These are phyloP conservation scores for Penicillium atrosanguineum DNA, from an alignment of 495 filamentous ascomycete genomes.

Conservation along the genomic window DNA sequence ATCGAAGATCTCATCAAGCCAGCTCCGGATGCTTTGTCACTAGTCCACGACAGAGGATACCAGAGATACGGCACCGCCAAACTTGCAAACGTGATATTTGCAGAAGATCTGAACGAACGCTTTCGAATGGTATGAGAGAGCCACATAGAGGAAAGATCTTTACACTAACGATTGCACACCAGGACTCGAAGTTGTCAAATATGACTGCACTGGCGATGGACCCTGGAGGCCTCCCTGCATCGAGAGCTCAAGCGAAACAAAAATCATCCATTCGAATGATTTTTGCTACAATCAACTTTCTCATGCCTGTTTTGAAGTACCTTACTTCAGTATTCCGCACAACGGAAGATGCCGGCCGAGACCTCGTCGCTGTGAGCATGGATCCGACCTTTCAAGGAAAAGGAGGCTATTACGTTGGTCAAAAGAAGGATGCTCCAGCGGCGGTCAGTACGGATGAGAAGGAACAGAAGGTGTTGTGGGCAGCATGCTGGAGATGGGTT, in stretches of 20 bases:
- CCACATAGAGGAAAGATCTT: background rate
- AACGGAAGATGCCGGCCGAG: constrained; percentile 19
- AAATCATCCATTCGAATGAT: constrained; percentile 7
- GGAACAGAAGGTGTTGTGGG: constrained; percentile 18
- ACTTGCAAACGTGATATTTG: constrained; percentile 42
- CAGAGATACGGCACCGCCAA: constrained; percentile 46
- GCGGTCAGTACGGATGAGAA: constrained; percentile 4
- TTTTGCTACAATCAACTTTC: constrained; percentile 13
- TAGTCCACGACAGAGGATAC: constrained; percentile 40
- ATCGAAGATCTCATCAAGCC: constrained; percentile 28
- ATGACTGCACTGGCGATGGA: constrained; percentile 25
- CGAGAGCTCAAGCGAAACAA: constrained; percentile 19
- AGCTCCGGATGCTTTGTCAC: constrained; percentile 9
- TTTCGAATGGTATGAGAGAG: constrained; percentile 25
- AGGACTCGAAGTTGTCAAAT: constrained; percentile 20
- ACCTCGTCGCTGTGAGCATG: constrained; percentile 18
- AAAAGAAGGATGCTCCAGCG: constrained; percentile 6
- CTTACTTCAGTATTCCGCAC: constrained; percentile 32
- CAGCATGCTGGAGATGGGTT: constrained; percentile 23
- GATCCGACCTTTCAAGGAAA: constrained; percentile 16
- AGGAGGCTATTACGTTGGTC: constrained; percentile 20
- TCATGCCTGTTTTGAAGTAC: constrained; percentile 23
- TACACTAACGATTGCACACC: background rate
- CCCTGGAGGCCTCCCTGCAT: constrained; percentile 22
- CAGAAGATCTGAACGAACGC: constrained; percentile 39